Conservation (phyloP, 2,329 filamentous ascomycete species). For the Lachnellula cervina region DNA sequence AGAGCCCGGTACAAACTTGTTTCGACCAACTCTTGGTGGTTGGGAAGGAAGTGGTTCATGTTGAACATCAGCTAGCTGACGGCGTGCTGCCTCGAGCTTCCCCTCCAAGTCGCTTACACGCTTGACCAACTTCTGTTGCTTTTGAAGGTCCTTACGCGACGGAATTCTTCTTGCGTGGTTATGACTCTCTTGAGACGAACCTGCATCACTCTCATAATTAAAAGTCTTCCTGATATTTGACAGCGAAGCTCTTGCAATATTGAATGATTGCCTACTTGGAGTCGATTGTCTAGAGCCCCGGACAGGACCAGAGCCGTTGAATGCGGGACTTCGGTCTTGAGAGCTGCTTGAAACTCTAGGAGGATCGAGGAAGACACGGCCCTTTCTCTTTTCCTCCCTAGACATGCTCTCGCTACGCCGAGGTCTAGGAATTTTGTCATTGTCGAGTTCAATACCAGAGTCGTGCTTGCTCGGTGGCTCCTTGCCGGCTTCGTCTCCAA, state of each 20-base stretch:
- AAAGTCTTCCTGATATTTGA: conserved; percentile 20
- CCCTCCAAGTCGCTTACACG: conserved; percentile 56
- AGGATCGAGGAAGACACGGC: conserved; percentile 21
- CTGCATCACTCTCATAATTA: conserved; percentile 5
- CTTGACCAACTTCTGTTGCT: conserved; percentile 52
- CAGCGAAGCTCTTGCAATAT: conserved; percentile 16
- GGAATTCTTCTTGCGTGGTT: conserved; percentile 37
- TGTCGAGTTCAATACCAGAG: conserved; percentile 24
- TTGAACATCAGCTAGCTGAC: conserved; percentile 47
- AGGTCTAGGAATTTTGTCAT: conserved; percentile 6
- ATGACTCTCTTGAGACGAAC: neutral
- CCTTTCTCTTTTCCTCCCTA: conserved; percentile 25
- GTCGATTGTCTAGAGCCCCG: conserved; percentile 7
- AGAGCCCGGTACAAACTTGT: conserved; percentile 38
- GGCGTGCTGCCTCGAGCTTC: conserved; percentile 51
- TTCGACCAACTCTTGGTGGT: conserved; percentile 26
- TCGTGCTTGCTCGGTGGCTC: conserved; percentile 22
- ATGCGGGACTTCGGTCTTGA: conserved; percentile 16
- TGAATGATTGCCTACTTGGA: conserved; percentile 17
- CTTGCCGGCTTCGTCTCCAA: neutral
- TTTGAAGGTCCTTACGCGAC: conserved; percentile 52
- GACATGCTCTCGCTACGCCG: conserved; percentile 2
- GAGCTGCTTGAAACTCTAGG: conserved; percentile 4
- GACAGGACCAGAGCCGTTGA: conserved; percentile 11
- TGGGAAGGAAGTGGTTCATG: conserved; percentile 32